Base-by-base conservation (phyloP, 2,329 filamentous ascomycete species). In the Pseudogymnoascus sp. region DNA sequence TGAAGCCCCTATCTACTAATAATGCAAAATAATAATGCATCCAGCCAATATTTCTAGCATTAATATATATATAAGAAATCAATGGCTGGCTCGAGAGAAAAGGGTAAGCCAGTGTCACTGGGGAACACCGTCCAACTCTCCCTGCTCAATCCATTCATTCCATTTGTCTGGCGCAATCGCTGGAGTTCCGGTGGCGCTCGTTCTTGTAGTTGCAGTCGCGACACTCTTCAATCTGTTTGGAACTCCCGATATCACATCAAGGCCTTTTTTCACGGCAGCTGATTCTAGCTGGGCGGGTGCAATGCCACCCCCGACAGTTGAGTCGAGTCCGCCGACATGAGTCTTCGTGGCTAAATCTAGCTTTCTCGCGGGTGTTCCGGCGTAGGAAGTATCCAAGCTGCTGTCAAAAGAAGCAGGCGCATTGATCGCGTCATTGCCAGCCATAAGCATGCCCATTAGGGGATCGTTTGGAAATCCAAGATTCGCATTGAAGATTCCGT, bases 111-210 rank as follows among this genome's bases (percentile, higher is more conserved):
- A 9, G n/a, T 34, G 49, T 56, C 49, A 56, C 49, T 56, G 49
- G 11, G 31, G 9, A 56, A 9, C 49, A 21, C 49, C 28, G 4
- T 56, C 49, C 49, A 28, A 56, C 49, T 56, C 25, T 18, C 28
- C 46, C 12, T 28, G 25, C 5, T 56, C 49, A 56, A 56, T 56
- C 49, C 49, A 56, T 34, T 56, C 49, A 56, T 34, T 56, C 49
- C 49, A 56, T n/a, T 34, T 34, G 11, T 56, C 25, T 34, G 49
- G 49, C n/a, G 49, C n/a, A 56, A 56, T 56, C 3, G 28, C 49
- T 56, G 28, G 49, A 11, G 49, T 56, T 34, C 49, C 49, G 28
- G 49, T 56, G 6, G 49, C 49, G 12, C 49, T 56, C n/a, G 28
- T 56, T n/a, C 49, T 56, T 11, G 49, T n/a, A 18, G 28, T 56